Evolutionary conservation across 306 rosid species (phyloP).

Genomic region (Vigna reflexopilosa): DNA sequence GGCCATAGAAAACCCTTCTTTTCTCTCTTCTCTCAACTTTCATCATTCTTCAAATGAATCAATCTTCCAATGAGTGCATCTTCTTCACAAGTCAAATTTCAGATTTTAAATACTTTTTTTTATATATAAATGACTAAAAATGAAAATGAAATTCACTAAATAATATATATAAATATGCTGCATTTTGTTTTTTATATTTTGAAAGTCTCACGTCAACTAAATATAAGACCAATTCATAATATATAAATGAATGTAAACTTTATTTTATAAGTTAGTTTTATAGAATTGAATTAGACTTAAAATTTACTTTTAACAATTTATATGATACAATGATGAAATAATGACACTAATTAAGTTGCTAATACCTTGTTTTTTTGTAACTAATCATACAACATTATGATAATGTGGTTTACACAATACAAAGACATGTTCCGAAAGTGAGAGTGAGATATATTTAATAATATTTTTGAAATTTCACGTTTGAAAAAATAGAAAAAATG

Average conservation of each 20-base stretch:
- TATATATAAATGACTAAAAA: neutral
- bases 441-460: neutral
- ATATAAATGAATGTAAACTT: too few relatives aligned
- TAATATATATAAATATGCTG: too few relatives aligned
- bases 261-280: too few relatives aligned
- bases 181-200: too few relatives aligned
- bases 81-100: constrained; percentile 32
- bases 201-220: too few relatives aligned
- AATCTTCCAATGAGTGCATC: constrained; percentile 51
- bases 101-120: too few relatives aligned
- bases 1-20: neutral
- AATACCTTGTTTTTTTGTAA: neutral
- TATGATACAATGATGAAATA: too few relatives aligned
- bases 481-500: neutral
- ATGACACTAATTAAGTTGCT: too few relatives aligned
- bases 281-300: too few relatives aligned
- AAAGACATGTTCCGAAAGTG: neutral
- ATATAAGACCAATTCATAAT: too few relatives aligned
- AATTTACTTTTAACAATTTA: too few relatives aligned
- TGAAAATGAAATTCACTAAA: neutral
- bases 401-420: neutral
- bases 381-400: neutral
- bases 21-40: constrained; percentile 12
- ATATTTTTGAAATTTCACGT: neutral
- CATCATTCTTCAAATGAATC: constrained; percentile 50